A percentile compares a stretch with the other conserved stretches of the same genome.
phyloP scores from a whole-genome alignment of 352 stramenopile genomes.

The Pythium phragmiticola region DNA sequence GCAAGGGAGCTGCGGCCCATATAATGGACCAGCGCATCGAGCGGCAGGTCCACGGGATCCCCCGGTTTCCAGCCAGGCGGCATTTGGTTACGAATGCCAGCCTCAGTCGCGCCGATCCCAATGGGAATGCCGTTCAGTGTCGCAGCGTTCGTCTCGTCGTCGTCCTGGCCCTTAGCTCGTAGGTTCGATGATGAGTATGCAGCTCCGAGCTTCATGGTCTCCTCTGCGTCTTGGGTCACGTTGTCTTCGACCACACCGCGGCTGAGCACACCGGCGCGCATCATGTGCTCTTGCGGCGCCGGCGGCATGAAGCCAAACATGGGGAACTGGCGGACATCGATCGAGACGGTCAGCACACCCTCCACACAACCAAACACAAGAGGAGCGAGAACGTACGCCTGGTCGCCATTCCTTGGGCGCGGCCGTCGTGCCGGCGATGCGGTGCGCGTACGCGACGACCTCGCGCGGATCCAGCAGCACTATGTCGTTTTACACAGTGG shows the following conservation, averaged over 20 bases:
- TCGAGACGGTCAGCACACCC: constrained; percentile 28
- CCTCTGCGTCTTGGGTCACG: constrained; percentile 62
- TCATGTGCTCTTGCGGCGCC: constrained; percentile 84
- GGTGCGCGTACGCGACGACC: constrained; percentile 78
- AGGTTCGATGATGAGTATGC: constrained; percentile 50
- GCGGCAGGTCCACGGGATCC: constrained; percentile 74
- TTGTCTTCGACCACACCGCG: constrained; percentile 78
- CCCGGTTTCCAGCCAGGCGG: constrained; percentile 75
- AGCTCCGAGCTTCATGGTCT: constrained; percentile 8
- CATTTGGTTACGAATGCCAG: constrained; percentile 75
- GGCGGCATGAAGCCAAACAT: constrained; percentile 88
- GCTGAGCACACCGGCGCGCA: constrained; percentile 79
- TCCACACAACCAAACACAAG: not conserved
- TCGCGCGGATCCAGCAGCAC: constrained; percentile 64
- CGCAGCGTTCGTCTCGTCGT: constrained; percentile 30
- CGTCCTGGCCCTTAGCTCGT: constrained; percentile 28
- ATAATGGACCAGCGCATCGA: constrained; percentile 77
- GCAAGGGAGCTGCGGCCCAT: constrained; percentile 77
- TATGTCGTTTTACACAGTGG: constrained; percentile 35
- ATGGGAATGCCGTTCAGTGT: constrained; percentile 62
- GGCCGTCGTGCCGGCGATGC: constrained; percentile 75
- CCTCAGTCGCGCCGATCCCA: constrained; percentile 64
- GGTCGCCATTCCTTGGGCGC: constrained; percentile 74
- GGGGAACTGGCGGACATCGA: constrained; percentile 53
- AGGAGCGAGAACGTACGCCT: constrained; percentile 45